A percentile compares a stretch with the other conserved stretches of the same genome.
Evolutionary conservation across 805 yeast genomes (phyloP).

Genomic region (Candida maris): DNA sequence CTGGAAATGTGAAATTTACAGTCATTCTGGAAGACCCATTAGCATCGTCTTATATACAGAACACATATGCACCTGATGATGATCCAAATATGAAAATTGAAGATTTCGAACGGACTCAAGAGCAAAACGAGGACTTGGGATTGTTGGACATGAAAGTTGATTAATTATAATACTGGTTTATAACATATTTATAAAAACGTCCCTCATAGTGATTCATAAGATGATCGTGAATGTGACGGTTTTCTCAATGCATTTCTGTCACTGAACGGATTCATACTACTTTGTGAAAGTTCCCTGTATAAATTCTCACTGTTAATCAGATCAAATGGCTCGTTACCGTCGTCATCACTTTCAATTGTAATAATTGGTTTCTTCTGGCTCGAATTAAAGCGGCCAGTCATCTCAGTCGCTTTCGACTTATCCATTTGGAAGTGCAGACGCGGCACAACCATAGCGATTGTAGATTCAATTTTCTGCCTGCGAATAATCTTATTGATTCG

Average conservation of each 20-base stretch:
- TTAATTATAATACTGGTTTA: too few relatives aligned
- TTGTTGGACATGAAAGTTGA: constrained; percentile 46
- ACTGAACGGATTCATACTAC: constrained; percentile 29
- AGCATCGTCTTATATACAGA: constrained; percentile 93
- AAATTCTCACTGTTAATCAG: constrained; percentile 20
- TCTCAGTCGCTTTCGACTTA: constrained; percentile 1
- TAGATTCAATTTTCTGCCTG: constrained; percentile 41
- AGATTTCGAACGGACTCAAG: constrained; percentile 83
- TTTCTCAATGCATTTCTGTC: constrained; percentile 9
- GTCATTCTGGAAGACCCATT: constrained; percentile 90
- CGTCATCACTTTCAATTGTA: constrained; percentile 2
- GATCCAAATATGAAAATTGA: constrained; percentile 95
- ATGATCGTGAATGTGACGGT: too few relatives aligned
- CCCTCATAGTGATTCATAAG: too few relatives aligned
- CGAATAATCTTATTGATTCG: constrained; percentile 48
- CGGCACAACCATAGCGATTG: constrained; percentile 44
- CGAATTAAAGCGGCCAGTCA: neutral
- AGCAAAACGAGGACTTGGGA: constrained; percentile 92
- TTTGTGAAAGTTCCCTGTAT: constrained; percentile 24
- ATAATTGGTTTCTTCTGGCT: neutral
- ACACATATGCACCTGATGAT: constrained; percentile 96
- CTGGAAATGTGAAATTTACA: constrained; percentile 80
- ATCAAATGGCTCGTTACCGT: constrained; percentile 14
- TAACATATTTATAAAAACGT: too few relatives aligned
- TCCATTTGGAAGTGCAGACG: constrained; percentile 42